Evolutionary conservation across 352 stramenopile genomes (phyloP).

Genomic region (Phytopythium cucurbitacearum): DNA sequence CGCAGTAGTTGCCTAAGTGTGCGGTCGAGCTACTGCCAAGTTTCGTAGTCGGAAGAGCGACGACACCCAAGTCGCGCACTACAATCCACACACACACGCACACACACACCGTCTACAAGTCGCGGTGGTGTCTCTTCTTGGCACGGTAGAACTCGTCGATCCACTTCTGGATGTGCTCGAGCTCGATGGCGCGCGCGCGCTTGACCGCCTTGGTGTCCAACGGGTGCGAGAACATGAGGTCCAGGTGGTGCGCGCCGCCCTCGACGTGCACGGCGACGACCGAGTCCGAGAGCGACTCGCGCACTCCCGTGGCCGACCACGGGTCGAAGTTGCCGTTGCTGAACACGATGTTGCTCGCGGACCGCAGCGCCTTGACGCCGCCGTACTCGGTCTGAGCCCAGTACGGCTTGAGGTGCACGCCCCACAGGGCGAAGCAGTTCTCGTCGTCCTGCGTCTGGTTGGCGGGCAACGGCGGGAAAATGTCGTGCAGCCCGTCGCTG

Average conservation of each 20-base stretch:
- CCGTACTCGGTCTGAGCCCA: conserved; percentile 45
- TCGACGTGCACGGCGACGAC: conserved; percentile 34
- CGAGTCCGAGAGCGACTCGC: conserved; percentile 27
- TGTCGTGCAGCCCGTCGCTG: conserved; percentile 31
- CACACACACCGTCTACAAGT: background rate
- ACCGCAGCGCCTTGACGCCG: conserved; percentile 36
- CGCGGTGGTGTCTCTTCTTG: conserved; percentile 13
- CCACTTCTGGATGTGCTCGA: conserved; percentile 42
- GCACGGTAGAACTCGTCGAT: conserved; percentile 41
- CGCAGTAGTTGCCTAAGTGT: too few relatives aligned
- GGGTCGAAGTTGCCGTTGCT: conserved; percentile 64
- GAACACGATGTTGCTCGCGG: conserved; percentile 63
- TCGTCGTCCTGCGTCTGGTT: conserved; percentile 26
- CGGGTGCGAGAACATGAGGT: conserved; percentile 56
- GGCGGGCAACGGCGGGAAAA: conserved; percentile 20
- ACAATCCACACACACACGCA: too few relatives aligned
- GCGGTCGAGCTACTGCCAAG: too few relatives aligned
- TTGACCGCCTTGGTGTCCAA: conserved; percentile 36
- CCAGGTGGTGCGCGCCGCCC: conserved; percentile 44
- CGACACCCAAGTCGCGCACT: too few relatives aligned
- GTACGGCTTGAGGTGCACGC: conserved; percentile 36
- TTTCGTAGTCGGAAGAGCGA: too few relatives aligned
- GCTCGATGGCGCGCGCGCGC: conserved; percentile 31
- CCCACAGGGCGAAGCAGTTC: conserved; percentile 32
- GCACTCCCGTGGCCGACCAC: conserved; percentile 50